Evolutionary conservation across 1,139 yeast genomes (phyloP).

Genomic region (Ogataea hybrid): DNA sequence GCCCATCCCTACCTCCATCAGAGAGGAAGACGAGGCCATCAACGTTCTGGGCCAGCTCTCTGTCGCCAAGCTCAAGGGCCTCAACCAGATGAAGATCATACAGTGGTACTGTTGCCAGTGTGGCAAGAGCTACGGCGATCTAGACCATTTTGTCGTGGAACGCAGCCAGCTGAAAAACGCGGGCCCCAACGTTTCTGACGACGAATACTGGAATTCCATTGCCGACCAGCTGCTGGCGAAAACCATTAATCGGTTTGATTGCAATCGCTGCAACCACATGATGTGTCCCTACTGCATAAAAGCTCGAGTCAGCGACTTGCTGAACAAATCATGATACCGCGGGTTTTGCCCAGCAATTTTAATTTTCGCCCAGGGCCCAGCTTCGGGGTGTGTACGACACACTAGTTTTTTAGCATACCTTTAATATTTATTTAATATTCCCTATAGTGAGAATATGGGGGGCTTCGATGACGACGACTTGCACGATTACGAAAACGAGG

Average conservation of each 20-base stretch:
- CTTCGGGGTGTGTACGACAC: neutral
- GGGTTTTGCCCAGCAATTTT: neutral
- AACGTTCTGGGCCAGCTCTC: constrained; percentile 12
- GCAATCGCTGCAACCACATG: constrained; percentile 50
- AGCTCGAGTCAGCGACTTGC: constrained; percentile 41
- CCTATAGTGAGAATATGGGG: constrained; percentile 8
- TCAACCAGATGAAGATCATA: constrained; percentile 40
- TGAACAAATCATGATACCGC: constrained; percentile 5
- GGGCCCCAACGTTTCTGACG: constrained; percentile 1
- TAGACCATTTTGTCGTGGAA: constrained; percentile 24
- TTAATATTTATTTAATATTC: constrained; percentile 1
- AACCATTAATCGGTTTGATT: constrained; percentile 37
- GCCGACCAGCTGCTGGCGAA: constrained; percentile 28
- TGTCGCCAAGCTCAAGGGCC: neutral
- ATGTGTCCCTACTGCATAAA: constrained; percentile 55
- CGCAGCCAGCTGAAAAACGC: neutral
- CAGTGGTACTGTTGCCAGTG: constrained; percentile 57
- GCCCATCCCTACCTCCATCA: neutral
- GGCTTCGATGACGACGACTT: constrained; percentile 25
- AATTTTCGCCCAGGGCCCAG: neutral
- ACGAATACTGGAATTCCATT: constrained; percentile 17
- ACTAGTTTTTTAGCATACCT: neutral
- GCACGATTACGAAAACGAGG: constrained; percentile 41
- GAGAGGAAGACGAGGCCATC: constrained; percentile 1
- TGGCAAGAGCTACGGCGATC: constrained; percentile 49